Base-by-base conservation (phyloP, 2,329 filamentous ascomycete genomes). In the Pseudogymnoascus sp. region DNA sequence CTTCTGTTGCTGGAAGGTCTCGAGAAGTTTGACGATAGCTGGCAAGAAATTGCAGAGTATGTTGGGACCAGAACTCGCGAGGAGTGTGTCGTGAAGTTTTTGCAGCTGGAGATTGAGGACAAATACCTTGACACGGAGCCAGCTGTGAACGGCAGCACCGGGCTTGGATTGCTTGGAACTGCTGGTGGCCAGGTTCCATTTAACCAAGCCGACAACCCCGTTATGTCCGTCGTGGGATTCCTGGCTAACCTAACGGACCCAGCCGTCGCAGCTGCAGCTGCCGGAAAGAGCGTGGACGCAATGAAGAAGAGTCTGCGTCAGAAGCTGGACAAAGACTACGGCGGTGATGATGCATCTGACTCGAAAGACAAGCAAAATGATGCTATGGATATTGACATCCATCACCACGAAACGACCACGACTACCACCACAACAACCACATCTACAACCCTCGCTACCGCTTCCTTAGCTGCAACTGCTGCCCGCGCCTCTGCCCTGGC, bases 101-200 rank as follows among this genome's bases (percentile, higher is more conserved):
- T 99, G 66, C 92, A 97, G 72, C 81, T 99, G 36, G 93, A 97
- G 68, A 99, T 99, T 65, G 94, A 97, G 74, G 93, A 97, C 78
- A 95, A 96, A 74, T 99, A 97, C 71, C 80, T 97, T 8, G 92
- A 97, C 69, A 86, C 90, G 6, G 87, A 93, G 69, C 80, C 82
- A 6, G 69, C 74, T 9, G 74, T 82, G 60, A 79, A 78, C 63
- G 79, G 79, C 75, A 81, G 80, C 9, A 82, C 77, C 1, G 83
- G 85, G 6, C 78, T 89, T 61, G 79, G 84, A 62, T 79, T 88
- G 79, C 79, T 94, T 36, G 87, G 88, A 35, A 82, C 85, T 62
- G 83, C 90, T 60, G 84, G 88, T 64, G 92, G 92, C 7, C 87
- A 91, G 65, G 82, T 96, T 52, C 94, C 94, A 0, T 94, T 97